A percentile compares a stretch with the other conserved stretches of the same genome.
These are phyloP conservation scores for Xylariaceae sp. DNA, from an alignment of 2,329 filamentous ascomycete genomes.

Conservation along the genomic window DNA sequence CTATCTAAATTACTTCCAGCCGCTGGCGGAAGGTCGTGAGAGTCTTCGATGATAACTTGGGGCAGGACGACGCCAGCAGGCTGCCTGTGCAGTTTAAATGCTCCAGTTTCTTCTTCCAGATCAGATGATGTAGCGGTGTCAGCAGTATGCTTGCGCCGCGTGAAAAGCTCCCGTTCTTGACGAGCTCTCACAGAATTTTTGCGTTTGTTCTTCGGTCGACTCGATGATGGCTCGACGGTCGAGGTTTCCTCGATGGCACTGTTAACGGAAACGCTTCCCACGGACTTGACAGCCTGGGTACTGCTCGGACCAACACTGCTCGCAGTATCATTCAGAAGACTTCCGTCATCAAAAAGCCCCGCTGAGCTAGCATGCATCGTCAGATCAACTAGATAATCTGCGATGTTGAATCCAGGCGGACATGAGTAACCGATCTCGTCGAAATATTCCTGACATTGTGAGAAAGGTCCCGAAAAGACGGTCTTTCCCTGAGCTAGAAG, in stretches of 20 bases:
- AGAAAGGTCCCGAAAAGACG: constrained; percentile 90
- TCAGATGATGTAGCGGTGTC: constrained; percentile 60
- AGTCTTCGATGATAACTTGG: constrained; percentile 63
- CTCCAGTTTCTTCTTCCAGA: constrained; percentile 46
- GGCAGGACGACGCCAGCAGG: constrained; percentile 42
- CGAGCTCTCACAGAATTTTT: constrained; percentile 76
- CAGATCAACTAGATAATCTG: constrained; percentile 92
- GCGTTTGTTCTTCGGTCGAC: constrained; percentile 63
- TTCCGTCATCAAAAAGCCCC: constrained; percentile 55
- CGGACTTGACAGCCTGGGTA: constrained; percentile 81
- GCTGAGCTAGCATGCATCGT: constrained; percentile 86
- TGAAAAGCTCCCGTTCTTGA: constrained; percentile 88
- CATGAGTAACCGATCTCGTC: constrained; percentile 88
- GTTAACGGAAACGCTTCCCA: constrained; percentile 73
- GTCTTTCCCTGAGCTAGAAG: constrained; percentile 82
- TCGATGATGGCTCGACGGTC: constrained; percentile 50
- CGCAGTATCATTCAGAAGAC: constrained; percentile 48
- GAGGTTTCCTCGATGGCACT: constrained; percentile 66
- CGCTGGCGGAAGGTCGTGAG: constrained; percentile 54
- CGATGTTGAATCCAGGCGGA: constrained; percentile 96
- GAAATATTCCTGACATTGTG: constrained; percentile 86
- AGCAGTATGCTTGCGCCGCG: constrained; percentile 63
- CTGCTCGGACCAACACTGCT: constrained; percentile 74
- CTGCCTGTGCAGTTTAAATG: constrained; percentile 48
- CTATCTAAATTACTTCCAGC: constrained; percentile 76